Evolutionary conservation across 2,329 filamentous ascomycete genomes (phyloP).

Genomic region (Fusarium sulawesiense): DNA sequence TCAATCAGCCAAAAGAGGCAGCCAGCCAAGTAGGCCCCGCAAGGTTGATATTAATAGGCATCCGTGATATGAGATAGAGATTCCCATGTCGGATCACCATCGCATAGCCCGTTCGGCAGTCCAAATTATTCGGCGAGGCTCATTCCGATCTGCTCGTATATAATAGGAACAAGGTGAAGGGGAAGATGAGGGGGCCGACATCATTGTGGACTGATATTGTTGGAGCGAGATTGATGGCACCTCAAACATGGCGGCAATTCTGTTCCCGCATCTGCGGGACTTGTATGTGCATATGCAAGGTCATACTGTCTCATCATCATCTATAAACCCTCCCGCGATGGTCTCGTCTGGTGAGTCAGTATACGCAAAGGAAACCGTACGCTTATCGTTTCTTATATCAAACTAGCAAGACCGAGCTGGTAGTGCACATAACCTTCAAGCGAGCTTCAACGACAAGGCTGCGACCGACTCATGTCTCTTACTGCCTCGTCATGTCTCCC

Average conservation of each 20-base stretch:
- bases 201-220: conserved; percentile 47
- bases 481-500: not conserved
- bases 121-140: not conserved
- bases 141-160: not conserved
- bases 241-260: conserved; percentile 37
- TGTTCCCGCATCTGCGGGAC: conserved; percentile 34
- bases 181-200: conserved; percentile 33
- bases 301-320: conserved; percentile 19
- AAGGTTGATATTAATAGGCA: not conserved
- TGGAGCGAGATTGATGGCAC: conserved; percentile 44
- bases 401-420: not conserved
- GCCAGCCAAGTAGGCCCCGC: not conserved
- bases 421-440: not conserved
- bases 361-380: not conserved
- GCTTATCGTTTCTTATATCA: not conserved
- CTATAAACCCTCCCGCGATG: not conserved
- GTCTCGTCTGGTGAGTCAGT: not conserved
- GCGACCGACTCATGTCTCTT: not conserved
- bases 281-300: conserved; percentile 29
- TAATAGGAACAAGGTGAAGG: conserved; percentile 1
- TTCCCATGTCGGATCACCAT: not conserved
- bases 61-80: not conserved
- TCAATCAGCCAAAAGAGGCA: conserved; percentile 1
- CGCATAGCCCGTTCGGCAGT: not conserved
- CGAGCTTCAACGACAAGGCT: conserved; percentile 14